A percentile compares a stretch with the other conserved stretches of the same genome.
phyloP scores from a whole-genome alignment of 2,329 filamentous ascomycete species.

The Corynespora cassiicola region DNA sequence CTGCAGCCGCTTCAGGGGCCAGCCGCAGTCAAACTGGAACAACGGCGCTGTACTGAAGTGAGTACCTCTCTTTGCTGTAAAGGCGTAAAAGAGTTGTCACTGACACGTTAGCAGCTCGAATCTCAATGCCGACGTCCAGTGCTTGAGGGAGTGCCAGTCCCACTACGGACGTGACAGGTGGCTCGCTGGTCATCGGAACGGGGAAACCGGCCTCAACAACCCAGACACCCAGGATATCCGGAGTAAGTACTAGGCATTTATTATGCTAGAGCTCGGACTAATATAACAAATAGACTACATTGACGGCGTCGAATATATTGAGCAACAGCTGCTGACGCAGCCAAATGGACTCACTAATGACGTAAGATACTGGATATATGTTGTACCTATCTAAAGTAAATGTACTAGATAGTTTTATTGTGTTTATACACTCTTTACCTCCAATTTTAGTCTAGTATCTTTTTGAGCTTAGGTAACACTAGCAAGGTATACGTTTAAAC shows the following conservation, averaged over 20 bases:
- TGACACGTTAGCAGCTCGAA: constrained; percentile 2
- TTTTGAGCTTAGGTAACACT: too few species aligned
- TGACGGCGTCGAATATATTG: constrained; percentile 8
- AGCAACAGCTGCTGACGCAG: constrained; percentile 6
- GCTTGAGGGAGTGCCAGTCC: constrained; percentile 7
- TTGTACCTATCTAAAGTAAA: constrained; percentile 5
- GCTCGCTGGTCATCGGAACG: constrained; percentile 8
- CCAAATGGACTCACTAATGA: constrained; percentile 7
- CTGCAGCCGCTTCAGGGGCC: constrained; percentile 9
- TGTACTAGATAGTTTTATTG: too few species aligned
- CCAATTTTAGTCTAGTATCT: too few species aligned
- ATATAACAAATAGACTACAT: constrained; percentile 4
- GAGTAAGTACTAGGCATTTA: not conserved
- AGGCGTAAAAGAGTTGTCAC: not conserved
- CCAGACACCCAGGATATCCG: constrained; percentile 8
- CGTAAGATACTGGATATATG: constrained; percentile 7
- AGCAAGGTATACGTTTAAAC: too few species aligned
- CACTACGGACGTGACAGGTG: constrained; percentile 7
- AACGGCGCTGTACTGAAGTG: constrained; percentile 7
- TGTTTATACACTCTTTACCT: too few species aligned
- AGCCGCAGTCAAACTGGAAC: constrained; percentile 7
- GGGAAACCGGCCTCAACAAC: constrained; percentile 5
- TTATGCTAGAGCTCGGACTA: not conserved
- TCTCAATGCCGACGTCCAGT: constrained; percentile 6
- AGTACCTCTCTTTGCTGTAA: not conserved